A percentile compares a stretch with the other conserved stretches of the same genome.
phyloP scores from a whole-genome alignment of 2,329 filamentous ascomycete species.

The Akanthomyces muscarius region DNA sequence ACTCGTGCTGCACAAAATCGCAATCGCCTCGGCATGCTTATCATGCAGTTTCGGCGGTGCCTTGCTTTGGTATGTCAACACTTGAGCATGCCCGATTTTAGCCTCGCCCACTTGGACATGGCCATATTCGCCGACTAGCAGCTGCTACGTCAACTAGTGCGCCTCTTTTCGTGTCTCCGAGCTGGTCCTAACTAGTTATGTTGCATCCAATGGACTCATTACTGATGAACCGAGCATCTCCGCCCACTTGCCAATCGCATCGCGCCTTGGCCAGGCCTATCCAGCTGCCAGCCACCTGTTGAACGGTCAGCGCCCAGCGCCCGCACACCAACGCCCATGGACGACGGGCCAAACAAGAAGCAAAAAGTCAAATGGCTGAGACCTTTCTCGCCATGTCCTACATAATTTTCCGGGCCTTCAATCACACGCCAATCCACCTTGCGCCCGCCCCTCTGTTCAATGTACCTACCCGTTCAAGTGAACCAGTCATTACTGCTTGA shows the following conservation, averaged over 20 bases:
- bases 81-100: conserved; percentile 12
- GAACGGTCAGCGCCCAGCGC: conserved; percentile 5
- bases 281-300: conserved; percentile 9
- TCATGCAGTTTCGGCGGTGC: conserved; percentile 2
- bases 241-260: conserved; percentile 3
- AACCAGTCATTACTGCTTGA: background rate
- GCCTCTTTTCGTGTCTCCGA: conserved; percentile 1
- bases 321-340: background rate
- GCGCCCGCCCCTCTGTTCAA: background rate
- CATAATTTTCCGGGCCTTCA: background rate
- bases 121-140: background rate
- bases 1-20: background rate
- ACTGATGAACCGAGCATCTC: background rate
- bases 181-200: background rate
- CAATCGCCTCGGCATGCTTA: background rate
- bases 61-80: conserved; percentile 11
- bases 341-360: background rate
- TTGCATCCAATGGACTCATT: background rate
- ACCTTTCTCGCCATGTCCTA: background rate
- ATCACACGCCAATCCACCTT: background rate
- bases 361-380: conserved; percentile 16
- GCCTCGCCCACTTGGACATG: conserved; percentile 2
- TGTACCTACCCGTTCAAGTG: background rate
- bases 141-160: conserved; percentile 15
- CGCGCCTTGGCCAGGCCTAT: background rate